Conservation (phyloP, 768 basidiomycete species). For the Xerocomus spinulosus region DNA sequence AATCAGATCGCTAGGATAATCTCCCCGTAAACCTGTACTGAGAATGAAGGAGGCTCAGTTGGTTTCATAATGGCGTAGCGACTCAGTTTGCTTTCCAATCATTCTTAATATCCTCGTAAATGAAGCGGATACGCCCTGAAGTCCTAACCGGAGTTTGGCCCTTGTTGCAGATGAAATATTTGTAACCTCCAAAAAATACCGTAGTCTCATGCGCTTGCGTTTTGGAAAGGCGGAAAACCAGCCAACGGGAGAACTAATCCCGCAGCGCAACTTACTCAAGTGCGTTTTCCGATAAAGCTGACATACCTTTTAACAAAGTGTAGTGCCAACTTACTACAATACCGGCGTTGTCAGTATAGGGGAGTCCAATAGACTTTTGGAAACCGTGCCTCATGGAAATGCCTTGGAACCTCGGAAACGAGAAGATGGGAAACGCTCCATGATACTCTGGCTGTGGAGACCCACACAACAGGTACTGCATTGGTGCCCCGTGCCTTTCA, state of each 20-base stretch:
- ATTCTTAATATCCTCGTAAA: neutral
- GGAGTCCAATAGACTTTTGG: neutral
- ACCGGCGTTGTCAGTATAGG: neutral
- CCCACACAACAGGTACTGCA: constrained; percentile 4
- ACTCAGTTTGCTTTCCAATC: neutral
- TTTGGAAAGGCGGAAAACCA: neutral
- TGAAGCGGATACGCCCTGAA: neutral
- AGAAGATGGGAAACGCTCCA: neutral
- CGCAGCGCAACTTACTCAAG: neutral
- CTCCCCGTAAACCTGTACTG: neutral
- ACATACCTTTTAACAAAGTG: neutral
- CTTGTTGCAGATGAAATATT: no score
- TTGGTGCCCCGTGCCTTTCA: constrained; percentile 1
- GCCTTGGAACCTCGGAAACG: constrained; percentile 8
- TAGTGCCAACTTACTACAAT: neutral
- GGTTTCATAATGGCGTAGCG: neutral
- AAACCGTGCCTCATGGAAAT: constrained; percentile 5
- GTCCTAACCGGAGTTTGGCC: neutral
- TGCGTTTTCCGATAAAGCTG: neutral
- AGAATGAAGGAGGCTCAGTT: neutral
- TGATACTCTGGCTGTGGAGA: constrained; percentile 6
- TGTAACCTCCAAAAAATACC: neutral
- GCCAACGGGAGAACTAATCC: neutral
- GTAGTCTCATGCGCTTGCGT: neutral
- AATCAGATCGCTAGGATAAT: constrained; percentile 2